These are phyloP conservation scores for Paecilomyces variotii DNA, from an alignment of 2,329 filamentous ascomycete genomes.

Conservation along the genomic window DNA sequence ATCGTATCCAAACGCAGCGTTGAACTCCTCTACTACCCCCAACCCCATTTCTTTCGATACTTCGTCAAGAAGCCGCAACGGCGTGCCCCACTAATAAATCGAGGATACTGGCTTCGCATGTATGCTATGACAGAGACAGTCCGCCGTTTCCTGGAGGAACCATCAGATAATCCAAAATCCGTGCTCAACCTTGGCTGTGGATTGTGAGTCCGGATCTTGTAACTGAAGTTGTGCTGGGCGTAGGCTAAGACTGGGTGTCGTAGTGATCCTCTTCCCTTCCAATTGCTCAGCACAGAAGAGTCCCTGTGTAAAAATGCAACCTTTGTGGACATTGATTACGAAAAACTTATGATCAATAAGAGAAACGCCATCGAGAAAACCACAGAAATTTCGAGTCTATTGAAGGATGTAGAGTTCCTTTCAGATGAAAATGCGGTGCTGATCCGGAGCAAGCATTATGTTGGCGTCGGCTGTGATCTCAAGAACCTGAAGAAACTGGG, in stretches of 20 bases:
- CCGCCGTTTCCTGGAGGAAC: conserved; percentile 58
- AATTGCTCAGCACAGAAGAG: conserved; percentile 63
- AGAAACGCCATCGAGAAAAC: conserved; percentile 58
- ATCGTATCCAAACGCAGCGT: conserved; percentile 90
- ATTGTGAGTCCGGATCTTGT: conserved; percentile 56
- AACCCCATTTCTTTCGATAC: conserved; percentile 77
- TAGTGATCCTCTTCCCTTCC: conserved; percentile 82
- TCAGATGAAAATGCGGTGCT: conserved; percentile 36
- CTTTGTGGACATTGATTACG: conserved; percentile 84
- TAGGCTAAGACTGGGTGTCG: conserved; percentile 18
- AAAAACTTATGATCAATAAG: conserved; percentile 69
- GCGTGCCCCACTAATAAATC: conserved; percentile 80
- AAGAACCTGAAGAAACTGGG: conserved; percentile 57
- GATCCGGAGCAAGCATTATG: conserved; percentile 61
- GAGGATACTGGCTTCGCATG: conserved; percentile 81
- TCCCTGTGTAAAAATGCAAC: conserved; percentile 49
- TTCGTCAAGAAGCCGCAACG: conserved; percentile 80
- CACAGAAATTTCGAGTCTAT: conserved; percentile 48
- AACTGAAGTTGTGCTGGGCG: conserved; percentile 3
- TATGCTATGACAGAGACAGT: conserved; percentile 71
- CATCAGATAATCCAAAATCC: conserved; percentile 54
- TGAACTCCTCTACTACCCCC: conserved; percentile 75
- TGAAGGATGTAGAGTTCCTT: conserved; percentile 38
- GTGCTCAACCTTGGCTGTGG: conserved; percentile 83
- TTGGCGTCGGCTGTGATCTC: conserved; percentile 75